Evolutionary conservation across 768 basidiomycete genomes (phyloP).

Genomic region (Suillus brevipes): DNA sequence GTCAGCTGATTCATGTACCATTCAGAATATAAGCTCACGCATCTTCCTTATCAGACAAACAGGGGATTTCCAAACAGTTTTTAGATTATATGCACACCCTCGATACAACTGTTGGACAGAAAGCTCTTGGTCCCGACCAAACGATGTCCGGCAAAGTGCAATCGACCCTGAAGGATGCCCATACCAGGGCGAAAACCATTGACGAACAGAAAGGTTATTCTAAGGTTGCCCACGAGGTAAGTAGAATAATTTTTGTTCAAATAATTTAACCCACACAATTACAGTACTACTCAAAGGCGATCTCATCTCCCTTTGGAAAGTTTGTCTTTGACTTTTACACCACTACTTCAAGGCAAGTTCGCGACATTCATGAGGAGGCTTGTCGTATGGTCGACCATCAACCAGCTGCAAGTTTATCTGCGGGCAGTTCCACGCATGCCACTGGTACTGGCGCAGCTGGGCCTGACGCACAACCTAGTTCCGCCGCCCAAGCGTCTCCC

Average conservation of each 20-base stretch:
- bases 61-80: conserved; percentile 89
- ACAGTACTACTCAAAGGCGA: conserved; percentile 77
- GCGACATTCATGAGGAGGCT: conserved; percentile 94
- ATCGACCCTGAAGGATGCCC: conserved; percentile 59
- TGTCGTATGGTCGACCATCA: conserved; percentile 64
- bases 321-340: conserved; percentile 86
- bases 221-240: conserved; percentile 68
- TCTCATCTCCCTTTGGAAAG: conserved; percentile 75
- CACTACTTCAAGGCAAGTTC: conserved; percentile 79
- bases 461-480: conserved; percentile 14
- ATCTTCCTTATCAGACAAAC: conserved; percentile 49
- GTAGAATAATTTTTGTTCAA: conserved; percentile 9
- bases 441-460: conserved; percentile 2
- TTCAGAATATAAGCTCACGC: background rate
- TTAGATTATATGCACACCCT: conserved; percentile 72
- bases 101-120: conserved; percentile 69
- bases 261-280: conserved; percentile 1
- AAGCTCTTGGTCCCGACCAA: conserved; percentile 75
- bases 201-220: conserved; percentile 81
- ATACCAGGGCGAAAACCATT: conserved; percentile 67
- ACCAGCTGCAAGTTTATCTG: conserved; percentile 16
- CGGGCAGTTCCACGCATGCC: conserved; percentile 6
- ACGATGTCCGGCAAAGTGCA: conserved; percentile 77
- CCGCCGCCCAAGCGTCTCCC: conserved; percentile 11
- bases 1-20: conserved; percentile 34